Conservation (phyloP, 2,329 filamentous ascomycete genomes). For the Sarocladium strictum region DNA sequence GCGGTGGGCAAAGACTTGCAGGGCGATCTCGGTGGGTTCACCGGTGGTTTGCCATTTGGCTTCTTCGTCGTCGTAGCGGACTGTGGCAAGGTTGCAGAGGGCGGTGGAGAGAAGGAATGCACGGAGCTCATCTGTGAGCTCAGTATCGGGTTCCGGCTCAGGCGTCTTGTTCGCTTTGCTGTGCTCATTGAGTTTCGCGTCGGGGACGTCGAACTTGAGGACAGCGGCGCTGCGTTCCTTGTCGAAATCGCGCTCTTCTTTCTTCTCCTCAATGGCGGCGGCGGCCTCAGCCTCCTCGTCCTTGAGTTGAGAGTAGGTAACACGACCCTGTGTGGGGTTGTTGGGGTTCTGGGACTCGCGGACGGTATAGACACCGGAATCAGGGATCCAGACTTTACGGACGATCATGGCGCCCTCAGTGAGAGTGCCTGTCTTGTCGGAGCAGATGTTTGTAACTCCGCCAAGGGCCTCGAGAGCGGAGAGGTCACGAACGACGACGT, state of each 20-base stretch:
- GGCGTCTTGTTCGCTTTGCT: constrained; percentile 19
- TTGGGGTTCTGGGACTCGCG: constrained; percentile 53
- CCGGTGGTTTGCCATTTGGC: constrained; percentile 60
- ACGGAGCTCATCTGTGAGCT: constrained; percentile 43
- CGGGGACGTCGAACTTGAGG: constrained; percentile 57
- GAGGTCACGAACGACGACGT: constrained; percentile 60
- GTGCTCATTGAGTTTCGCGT: constrained; percentile 42
- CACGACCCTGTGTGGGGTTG: constrained; percentile 53
- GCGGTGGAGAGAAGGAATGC: constrained; percentile 51
- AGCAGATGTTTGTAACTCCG: constrained; percentile 67
- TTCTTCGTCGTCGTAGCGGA: constrained; percentile 47
- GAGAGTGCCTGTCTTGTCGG: constrained; percentile 66
- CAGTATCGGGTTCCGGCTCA: constrained; percentile 30
- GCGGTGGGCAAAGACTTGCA: constrained; percentile 68
- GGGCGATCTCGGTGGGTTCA: constrained; percentile 69
- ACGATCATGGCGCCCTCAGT: constrained; percentile 67
- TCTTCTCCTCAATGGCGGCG: constrained; percentile 28
- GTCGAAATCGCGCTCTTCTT: constrained; percentile 49
- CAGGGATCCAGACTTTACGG: constrained; percentile 59
- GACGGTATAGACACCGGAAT: constrained; percentile 52
- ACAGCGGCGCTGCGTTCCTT: constrained; percentile 53
- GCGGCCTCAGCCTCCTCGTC: constrained; percentile 27
- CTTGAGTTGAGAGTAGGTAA: constrained; percentile 38
- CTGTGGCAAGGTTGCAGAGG: constrained; percentile 60
- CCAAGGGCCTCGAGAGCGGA: constrained; percentile 64